phyloP scores from a whole-genome alignment of 2,329 filamentous ascomycete species.

The Xylariaceae sp. region DNA sequence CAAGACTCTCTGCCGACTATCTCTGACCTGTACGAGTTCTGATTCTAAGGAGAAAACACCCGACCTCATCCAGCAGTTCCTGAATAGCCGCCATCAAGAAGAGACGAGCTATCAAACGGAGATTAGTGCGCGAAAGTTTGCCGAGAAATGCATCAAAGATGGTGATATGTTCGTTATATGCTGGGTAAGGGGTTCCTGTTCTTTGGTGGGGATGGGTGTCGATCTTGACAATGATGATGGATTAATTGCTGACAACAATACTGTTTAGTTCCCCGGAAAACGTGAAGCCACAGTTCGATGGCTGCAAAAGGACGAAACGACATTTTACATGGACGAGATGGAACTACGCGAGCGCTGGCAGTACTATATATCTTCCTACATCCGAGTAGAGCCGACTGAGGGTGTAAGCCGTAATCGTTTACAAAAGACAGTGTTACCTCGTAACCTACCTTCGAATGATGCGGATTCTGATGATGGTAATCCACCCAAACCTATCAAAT shows the following conservation, averaged over 20 bases:
- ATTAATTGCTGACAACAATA: too few species aligned
- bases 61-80: conserved; percentile 84
- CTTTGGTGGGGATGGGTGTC: too few species aligned
- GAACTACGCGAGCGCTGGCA: conserved; percentile 82
- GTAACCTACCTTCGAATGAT: conserved; percentile 63
- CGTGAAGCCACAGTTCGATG: conserved; percentile 69
- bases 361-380: conserved; percentile 91
- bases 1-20: conserved; percentile 74
- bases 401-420: conserved; percentile 64
- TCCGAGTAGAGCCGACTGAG: conserved; percentile 83
- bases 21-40: conserved; percentile 74
- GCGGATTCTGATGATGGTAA: conserved; percentile 61
- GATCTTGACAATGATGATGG: too few species aligned
- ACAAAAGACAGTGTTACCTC: conserved; percentile 64
- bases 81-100: conserved; percentile 73
- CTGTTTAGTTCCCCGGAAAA: conserved; percentile 60
- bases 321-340: conserved; percentile 86
- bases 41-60: conserved; percentile 92
- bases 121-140: conserved; percentile 84
- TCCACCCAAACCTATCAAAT: conserved; percentile 57
- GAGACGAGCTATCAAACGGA: conserved; percentile 88
- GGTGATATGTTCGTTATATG: conserved; percentile 85
- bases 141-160: conserved; percentile 89
- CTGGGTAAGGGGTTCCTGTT: conserved; percentile 63
- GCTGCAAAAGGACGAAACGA: conserved; percentile 64